Base-by-base conservation (phyloP, 345 rosid genomes). In the Hirschfeldia incana region DNA sequence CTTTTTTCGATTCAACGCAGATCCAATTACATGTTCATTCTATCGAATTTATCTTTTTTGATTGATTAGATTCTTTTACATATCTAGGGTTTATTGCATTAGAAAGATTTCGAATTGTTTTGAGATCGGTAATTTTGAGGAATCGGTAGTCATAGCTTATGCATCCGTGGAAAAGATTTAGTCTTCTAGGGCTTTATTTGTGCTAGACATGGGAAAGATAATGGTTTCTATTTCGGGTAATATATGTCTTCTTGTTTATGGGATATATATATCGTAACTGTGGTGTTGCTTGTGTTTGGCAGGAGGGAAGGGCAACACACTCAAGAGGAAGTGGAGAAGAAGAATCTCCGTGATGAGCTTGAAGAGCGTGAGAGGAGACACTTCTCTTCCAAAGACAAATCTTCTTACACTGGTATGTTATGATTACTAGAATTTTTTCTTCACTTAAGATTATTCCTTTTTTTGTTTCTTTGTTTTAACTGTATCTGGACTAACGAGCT, bases 251-350 rank as follows among this genome's bases (percentile, higher is more conserved):
- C 42, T 62, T 79, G 29, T n/a, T 68, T 60, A 9, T 62, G 65
- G 61, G 11, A 69, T 37, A 30, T 11, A 36, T 44, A 51, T 29
- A 2, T 36, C 17, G 16, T 73, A 21, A 51, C 27, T 29, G 16
- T 61, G 49, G 49, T 59, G 6, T 39, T 70, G 37, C 30, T 74
- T 65, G n/a, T 42, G 49, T 1, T 73, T 72, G 78, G 46, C 87
- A 94, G 97, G 81, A 94, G 84, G 87, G 97, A 92, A 42, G 98
- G 98, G 37, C 97, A 94, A 78, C 94, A 95, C 65, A 95, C 97
- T 30, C 86, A 89, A n/a, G 97, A 91, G 16, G 99, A 93, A 68
- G 61, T 95, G 76, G 84, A 87, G 83, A 93, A 89, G 91, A 91
- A 88, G 75, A 87, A 90, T 79, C 90, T 93, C 15, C 92, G 93